Percentiles rank a stretch among this genome's conserved stretches.
phyloP scores from a whole-genome alignment of 2,329 filamentous ascomycete genomes.

The Calonectria honghensis region DNA sequence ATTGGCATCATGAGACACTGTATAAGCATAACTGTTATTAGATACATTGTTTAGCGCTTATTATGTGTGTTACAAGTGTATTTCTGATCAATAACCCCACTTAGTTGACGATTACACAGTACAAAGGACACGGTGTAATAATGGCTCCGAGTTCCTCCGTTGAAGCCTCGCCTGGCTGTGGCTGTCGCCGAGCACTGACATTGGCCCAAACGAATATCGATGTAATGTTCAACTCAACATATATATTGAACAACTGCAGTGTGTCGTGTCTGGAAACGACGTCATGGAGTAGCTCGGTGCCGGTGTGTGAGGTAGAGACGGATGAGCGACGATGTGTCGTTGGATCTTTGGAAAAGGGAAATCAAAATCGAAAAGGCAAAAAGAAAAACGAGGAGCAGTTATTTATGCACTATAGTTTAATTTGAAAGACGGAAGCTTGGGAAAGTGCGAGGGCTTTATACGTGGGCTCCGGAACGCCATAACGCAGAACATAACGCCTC shows the following conservation, averaged over 20 bases:
- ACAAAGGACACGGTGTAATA: slow-evolving; percentile 43
- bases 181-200: background rate
- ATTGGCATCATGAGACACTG: slow-evolving; percentile 46
- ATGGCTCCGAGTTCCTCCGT: slow-evolving; percentile 39
- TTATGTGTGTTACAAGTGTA: background rate
- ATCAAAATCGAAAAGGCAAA: background rate
- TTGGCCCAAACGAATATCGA: background rate
- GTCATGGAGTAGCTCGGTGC: background rate
- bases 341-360: background rate
- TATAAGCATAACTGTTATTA: slow-evolving; percentile 57
- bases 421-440: background rate
- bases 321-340: background rate
- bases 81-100: slow-evolving; percentile 37
- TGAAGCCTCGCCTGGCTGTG: background rate
- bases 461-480: slow-evolving; percentile 31
- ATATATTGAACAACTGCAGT: too few relatives aligned
- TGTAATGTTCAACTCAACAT: too few relatives aligned
- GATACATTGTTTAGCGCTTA: slow-evolving; percentile 25
- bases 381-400: background rate
- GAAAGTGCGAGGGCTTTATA: slow-evolving; percentile 37
- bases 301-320: background rate
- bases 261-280: background rate
- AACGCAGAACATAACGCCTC: slow-evolving; percentile 52
- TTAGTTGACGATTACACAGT: slow-evolving; percentile 31
- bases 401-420: background rate